These are phyloP conservation scores for Kwoniella dejecticola DNA, from an alignment of 768 basidiomycete genomes.

Conservation along the genomic window DNA sequence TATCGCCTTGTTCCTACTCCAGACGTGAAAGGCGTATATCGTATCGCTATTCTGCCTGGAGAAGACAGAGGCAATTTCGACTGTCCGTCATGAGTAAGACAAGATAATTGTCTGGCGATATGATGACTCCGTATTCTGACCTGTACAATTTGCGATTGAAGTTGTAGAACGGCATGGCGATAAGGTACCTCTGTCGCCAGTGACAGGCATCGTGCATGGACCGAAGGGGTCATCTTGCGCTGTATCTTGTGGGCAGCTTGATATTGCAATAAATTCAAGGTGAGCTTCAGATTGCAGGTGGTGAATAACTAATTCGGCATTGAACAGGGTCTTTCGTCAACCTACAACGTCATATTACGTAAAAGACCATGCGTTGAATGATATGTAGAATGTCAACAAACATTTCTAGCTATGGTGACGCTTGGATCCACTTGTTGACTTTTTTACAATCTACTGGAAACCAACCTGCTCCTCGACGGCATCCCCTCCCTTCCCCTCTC, in stretches of 20 bases:
- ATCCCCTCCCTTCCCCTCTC: not conserved
- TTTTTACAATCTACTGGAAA: no score
- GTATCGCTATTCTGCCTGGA: not conserved
- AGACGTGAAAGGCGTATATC: not conserved
- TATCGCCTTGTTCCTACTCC: not conserved
- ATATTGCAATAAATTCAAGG: no score
- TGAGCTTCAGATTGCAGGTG: no score
- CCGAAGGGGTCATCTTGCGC: slow-evolving; percentile 1
- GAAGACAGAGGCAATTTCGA: not conserved
- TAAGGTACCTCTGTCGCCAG: slow-evolving; percentile 16
- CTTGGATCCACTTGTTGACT: no score
- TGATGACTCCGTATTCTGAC: slow-evolving; percentile 14
- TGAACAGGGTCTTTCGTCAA: not conserved
- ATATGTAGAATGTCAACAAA: slow-evolving; percentile 8
- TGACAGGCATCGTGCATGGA: slow-evolving; percentile 7
- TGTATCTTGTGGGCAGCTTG: not conserved
- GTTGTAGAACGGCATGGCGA: slow-evolving; percentile 17
- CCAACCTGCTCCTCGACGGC: not conserved
- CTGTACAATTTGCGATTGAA: slow-evolving; percentile 20
- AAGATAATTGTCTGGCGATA: slow-evolving; percentile 20
- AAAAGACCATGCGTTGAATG: not conserved
- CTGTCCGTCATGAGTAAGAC: not conserved
- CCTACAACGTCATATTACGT: slow-evolving; percentile 9
- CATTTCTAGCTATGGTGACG: not conserved
- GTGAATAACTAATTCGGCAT: not conserved